A percentile compares a stretch with the other conserved stretches of the same genome.
Evolutionary conservation across 768 basidiomycete genomes (phyloP).

Genomic region (Xerocomus spinulosus): DNA sequence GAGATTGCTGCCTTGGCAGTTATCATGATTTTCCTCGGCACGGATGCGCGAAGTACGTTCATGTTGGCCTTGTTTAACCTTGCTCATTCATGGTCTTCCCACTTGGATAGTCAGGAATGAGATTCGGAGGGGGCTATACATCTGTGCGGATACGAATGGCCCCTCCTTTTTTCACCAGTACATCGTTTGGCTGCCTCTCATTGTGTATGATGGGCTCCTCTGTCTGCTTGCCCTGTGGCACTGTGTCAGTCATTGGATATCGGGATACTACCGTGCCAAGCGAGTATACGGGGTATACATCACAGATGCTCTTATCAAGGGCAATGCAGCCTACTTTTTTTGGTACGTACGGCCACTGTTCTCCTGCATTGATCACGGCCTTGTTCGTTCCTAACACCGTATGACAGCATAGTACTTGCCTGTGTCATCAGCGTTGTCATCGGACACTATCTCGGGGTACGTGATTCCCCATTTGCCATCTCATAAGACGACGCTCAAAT

Average conservation of each 20-base stretch:
- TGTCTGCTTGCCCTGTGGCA: conserved; percentile 8
- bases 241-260: background rate
- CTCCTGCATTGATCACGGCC: background rate
- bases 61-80: background rate
- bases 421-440: conserved; percentile 1
- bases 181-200: conserved; percentile 7
- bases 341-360: conserved; percentile 4
- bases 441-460: background rate
- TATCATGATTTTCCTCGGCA: conserved; percentile 5
- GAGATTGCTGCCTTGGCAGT: conserved; percentile 4
- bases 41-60: conserved; percentile 3
- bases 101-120: conserved; percentile 6
- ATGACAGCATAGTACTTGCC: conserved; percentile 9
- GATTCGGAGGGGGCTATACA: conserved; percentile 1
- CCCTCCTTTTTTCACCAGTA: conserved; percentile 2
- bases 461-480: background rate
- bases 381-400: too few species aligned
- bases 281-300: conserved; percentile 1
- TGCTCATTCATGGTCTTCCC: background rate
- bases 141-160: background rate
- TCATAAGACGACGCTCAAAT: background rate
- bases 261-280: background rate
- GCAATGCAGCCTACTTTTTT: conserved; percentile 13
- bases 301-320: conserved; percentile 9
- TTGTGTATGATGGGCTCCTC: conserved; percentile 2